Evolutionary conservation across 1,284 basidiomycete species (phyloP).

Genomic region (Psilocybe mexicana): DNA sequence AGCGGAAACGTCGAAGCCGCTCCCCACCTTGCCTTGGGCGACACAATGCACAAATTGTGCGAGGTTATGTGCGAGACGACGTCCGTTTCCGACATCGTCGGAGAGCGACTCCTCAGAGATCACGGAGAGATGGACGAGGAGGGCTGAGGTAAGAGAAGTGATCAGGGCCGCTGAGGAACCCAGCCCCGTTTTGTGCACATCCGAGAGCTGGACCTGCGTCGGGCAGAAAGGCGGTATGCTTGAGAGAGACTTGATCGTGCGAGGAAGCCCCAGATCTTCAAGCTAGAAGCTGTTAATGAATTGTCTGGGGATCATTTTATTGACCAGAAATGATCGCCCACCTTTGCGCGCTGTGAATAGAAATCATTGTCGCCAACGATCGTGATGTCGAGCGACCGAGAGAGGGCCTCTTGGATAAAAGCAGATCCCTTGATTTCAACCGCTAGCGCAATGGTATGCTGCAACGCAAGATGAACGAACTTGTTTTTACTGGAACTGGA

Average conservation of each 20-base stretch:
- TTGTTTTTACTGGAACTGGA: conserved; percentile 68
- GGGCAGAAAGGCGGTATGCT: conserved; percentile 74
- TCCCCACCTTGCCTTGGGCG: conserved; percentile 97
- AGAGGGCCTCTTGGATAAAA: conserved; percentile 46
- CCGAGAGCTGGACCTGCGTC: conserved; percentile 67
- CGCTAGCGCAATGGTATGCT: conserved; percentile 73
- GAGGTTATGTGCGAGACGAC: conserved; percentile 84
- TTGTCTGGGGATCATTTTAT: conserved; percentile 13
- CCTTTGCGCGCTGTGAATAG: conserved; percentile 91
- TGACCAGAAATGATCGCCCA: conserved; percentile 33
- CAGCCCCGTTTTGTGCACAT: conserved; percentile 97
- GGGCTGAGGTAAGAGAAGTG: conserved; percentile 87
- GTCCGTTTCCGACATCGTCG: conserved; percentile 43
- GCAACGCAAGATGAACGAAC: conserved; percentile 88
- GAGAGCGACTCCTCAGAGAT: conserved; percentile 55
- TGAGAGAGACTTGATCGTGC: conserved; percentile 60
- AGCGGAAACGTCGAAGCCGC: conserved; percentile 94
- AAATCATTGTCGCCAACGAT: conserved; percentile 97
- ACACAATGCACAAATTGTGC: conserved; percentile 95
- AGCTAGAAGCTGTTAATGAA: conserved; percentile 48
- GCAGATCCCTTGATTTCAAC: conserved; percentile 53
- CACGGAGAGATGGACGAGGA: conserved; percentile 78
- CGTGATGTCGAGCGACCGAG: conserved; percentile 66
- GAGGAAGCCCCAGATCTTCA: conserved; percentile 55
- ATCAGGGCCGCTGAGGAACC: conserved; percentile 97